Evolutionary conservation across 768 basidiomycete genomes (phyloP).

Genomic region (Dacryopinax spathularia): DNA sequence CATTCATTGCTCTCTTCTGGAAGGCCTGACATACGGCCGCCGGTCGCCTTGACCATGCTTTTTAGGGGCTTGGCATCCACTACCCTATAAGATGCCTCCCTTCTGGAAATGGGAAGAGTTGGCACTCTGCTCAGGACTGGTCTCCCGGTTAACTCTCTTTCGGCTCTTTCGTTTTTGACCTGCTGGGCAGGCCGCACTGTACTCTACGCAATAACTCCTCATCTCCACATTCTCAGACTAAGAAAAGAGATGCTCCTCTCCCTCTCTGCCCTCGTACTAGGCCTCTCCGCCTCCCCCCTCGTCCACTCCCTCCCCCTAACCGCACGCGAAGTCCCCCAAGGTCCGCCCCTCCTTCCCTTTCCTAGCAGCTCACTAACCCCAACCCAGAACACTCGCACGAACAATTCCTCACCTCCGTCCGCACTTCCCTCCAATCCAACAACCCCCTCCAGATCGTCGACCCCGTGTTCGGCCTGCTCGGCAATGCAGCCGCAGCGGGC

Average conservation of each 20-base stretch:
- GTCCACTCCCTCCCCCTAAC: slow-evolving; percentile 30
- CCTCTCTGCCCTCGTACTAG: slow-evolving; percentile 25
- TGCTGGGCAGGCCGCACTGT: background rate
- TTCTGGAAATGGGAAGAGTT: background rate
- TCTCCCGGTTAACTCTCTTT: background rate
- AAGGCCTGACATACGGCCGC: background rate
- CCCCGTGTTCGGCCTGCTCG: slow-evolving; percentile 45
- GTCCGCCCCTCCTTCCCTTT: slow-evolving; percentile 22
- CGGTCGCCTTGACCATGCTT: background rate
- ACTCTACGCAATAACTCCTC: background rate
- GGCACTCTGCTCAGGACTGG: background rate
- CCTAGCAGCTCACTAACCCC: background rate
- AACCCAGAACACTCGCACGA: slow-evolving; percentile 51
- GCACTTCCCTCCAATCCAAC: slow-evolving; percentile 34
- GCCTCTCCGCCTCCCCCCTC: slow-evolving; percentile 24
- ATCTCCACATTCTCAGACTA: background rate
- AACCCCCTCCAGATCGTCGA: slow-evolving; percentile 49
- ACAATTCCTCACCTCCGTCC: slow-evolving; percentile 38
- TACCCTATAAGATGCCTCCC: too few relatives aligned
- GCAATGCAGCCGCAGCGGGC: slow-evolving; percentile 44
- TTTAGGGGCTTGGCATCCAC: too few relatives aligned
- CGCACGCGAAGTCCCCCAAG: slow-evolving; percentile 52
- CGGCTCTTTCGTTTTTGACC: background rate
- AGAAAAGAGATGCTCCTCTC: slow-evolving; percentile 25
- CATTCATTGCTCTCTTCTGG: background rate